Conservation (phyloP, 257 asterid genomes). For the Solanum pimpinellifolium region DNA sequence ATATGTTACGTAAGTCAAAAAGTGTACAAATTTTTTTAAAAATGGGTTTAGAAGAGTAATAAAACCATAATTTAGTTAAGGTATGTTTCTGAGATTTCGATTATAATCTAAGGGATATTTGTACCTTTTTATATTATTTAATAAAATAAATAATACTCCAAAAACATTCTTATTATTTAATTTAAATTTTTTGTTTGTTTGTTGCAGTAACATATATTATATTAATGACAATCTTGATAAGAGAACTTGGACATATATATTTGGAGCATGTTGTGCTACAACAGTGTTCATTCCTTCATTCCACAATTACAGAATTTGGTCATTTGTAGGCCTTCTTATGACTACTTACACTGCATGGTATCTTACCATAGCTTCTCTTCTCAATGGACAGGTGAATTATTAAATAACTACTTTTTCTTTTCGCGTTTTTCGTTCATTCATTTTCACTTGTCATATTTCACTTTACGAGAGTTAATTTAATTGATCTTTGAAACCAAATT, state of each 20-base stretch:
- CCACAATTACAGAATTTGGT: slow-evolving; percentile 86
- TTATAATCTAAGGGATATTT: too few relatives aligned
- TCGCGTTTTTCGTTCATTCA: background rate
- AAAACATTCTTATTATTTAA: background rate
- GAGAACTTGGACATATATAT: slow-evolving; percentile 89
- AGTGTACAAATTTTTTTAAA: too few relatives aligned
- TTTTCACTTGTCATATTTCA: background rate
- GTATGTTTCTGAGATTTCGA: too few relatives aligned
- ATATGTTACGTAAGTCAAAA: too few relatives aligned
- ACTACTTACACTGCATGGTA: slow-evolving; percentile 82
- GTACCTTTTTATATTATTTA: background rate
- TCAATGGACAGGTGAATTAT: slow-evolving; percentile 63
- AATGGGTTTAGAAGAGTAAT: too few relatives aligned
- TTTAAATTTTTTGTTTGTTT: background rate
- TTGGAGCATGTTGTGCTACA: slow-evolving; percentile 87
- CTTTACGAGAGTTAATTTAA: fast-evolving
- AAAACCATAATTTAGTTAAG: too few relatives aligned
- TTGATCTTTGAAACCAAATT: background rate
- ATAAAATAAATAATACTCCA: background rate
- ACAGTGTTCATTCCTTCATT: slow-evolving; percentile 80
- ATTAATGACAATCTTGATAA: slow-evolving; percentile 80
- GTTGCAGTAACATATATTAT: slow-evolving; percentile 71
- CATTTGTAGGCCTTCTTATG: slow-evolving; percentile 70
- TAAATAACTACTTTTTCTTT: background rate
- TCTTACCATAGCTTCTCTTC: slow-evolving; percentile 60